These are phyloP conservation scores for Macrolepiota albuminosa DNA, from an alignment of 768 basidiomycete genomes.

Conservation along the genomic window DNA sequence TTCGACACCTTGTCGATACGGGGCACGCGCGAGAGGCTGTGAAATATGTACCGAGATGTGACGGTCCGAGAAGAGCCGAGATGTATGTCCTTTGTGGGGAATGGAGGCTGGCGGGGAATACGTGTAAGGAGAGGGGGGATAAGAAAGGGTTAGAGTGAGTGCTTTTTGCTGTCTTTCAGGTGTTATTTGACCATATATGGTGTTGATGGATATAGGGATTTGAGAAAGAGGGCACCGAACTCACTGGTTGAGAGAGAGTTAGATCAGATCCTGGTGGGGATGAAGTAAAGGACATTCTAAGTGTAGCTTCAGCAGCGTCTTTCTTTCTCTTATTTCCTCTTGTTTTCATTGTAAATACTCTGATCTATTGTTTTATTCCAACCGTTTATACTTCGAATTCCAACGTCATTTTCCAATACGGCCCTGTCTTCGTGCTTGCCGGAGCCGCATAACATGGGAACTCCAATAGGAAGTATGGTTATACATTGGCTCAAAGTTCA, in stretches of 20 bases:
- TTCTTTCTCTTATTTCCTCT: background rate
- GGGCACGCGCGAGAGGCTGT: conserved; percentile 78
- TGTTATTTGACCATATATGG: background rate
- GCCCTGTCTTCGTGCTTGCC: background rate
- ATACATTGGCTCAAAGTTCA: background rate
- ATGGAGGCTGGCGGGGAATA: conserved; percentile 82
- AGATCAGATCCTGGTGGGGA: conserved; percentile 55
- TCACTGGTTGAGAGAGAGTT: conserved; percentile 76
- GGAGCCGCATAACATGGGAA: background rate
- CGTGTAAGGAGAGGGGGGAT: conserved; percentile 88
- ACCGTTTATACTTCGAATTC: too few species aligned
- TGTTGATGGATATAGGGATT: conserved; percentile 41
- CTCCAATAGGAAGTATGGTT: background rate
- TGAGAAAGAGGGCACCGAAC: conserved; percentile 74
- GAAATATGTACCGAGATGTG: conserved; percentile 77
- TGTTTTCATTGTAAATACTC: background rate
- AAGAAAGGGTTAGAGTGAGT: conserved; percentile 82
- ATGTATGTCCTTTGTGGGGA: conserved; percentile 89
- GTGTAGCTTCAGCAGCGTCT: background rate
- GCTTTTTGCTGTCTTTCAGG: background rate
- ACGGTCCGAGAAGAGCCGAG: conserved; percentile 76
- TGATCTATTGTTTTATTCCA: background rate
- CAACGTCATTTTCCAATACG: background rate
- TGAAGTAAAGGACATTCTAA: conserved; percentile 44
- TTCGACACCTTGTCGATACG: conserved; percentile 68